A percentile compares a stretch with the other conserved stretches of the same genome.
These are phyloP conservation scores for Verticillium nonalfalfae DNA, from an alignment of 2,329 filamentous ascomycete species.

Conservation along the genomic window DNA sequence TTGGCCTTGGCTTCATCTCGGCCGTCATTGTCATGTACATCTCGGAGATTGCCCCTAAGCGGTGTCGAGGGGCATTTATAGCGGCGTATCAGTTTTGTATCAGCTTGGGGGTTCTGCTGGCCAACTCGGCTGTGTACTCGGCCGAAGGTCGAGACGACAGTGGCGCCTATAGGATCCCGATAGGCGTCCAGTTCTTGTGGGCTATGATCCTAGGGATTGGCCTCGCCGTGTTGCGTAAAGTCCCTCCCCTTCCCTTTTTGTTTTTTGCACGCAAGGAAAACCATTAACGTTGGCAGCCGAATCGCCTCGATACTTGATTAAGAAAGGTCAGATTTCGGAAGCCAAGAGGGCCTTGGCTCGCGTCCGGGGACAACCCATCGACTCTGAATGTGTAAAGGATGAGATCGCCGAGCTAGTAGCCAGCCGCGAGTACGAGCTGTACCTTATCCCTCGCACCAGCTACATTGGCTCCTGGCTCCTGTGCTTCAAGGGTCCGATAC, in stretches of 20 bases:
- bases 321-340: constrained; percentile 55
- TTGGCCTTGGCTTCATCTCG: constrained; percentile 63
- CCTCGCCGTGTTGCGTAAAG: constrained; percentile 1
- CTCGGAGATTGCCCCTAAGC: constrained; percentile 53
- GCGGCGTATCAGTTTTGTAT: constrained; percentile 74
- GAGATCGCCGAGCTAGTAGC: constrained; percentile 70
- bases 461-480: constrained; percentile 56
- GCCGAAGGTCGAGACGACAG: constrained; percentile 53
- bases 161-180: constrained; percentile 65
- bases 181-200: constrained; percentile 59
- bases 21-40: constrained; percentile 67
- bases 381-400: constrained; percentile 60
- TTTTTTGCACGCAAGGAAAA: too few relatives aligned
- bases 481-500: constrained; percentile 49
- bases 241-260: constrained; percentile 46
- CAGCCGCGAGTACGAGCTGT: constrained; percentile 65
- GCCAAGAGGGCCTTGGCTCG: constrained; percentile 51
- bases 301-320: constrained; percentile 67
- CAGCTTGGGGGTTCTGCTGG: constrained; percentile 65
- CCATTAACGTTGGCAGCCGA: constrained; percentile 42
- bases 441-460: constrained; percentile 46
- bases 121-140: constrained; percentile 61
- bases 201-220: constrained; percentile 28
- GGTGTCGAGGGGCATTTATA: constrained; percentile 66
- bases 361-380: constrained; percentile 58